A percentile compares a stretch with the other conserved stretches of the same genome.
Conservation (phyloP, 345 rosid species). For the Lepidium didymum region DNA sequence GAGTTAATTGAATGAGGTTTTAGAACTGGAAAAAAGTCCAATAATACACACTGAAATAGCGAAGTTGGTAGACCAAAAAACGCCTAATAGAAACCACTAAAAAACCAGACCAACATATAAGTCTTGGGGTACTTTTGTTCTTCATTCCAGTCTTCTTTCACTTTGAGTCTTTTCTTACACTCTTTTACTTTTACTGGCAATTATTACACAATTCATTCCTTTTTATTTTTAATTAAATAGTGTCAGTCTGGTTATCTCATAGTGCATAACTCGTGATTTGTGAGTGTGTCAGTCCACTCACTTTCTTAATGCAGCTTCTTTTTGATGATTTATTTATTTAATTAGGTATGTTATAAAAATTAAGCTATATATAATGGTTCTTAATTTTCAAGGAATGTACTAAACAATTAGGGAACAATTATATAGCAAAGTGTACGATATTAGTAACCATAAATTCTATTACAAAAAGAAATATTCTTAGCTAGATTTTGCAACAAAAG, state of each 20-base stretch:
- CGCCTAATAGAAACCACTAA: no score
- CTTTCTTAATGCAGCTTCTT: neutral
- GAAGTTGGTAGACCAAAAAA: no score
- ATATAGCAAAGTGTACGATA: neutral
- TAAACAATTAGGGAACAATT: neutral
- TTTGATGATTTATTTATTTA: neutral
- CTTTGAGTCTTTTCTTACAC: conserved; percentile 18
- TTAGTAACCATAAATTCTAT: neutral
- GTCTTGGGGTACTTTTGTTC: conserved; percentile 15
- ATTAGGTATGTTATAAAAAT: neutral
- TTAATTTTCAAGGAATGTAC: neutral
- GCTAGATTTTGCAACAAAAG: neutral
- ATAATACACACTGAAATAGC: no score
- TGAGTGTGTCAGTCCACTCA: conserved; percentile 15
- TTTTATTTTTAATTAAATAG: neutral
- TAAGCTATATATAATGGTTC: neutral
- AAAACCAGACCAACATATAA: no score
- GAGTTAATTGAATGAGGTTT: no score
- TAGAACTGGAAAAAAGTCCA: no score
- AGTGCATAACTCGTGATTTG: conserved; percentile 15
- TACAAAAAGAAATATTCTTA: neutral
- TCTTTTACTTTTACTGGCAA: conserved; percentile 23
- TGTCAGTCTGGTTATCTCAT: neutral
- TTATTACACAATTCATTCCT: conserved; percentile 10
- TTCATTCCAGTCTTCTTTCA: conserved; percentile 3